Percentiles rank a stretch among this genome's conserved stretches.
Evolutionary conservation across 169 alveolate species (phyloP).

Genomic region (Eimeria tenella): DNA sequence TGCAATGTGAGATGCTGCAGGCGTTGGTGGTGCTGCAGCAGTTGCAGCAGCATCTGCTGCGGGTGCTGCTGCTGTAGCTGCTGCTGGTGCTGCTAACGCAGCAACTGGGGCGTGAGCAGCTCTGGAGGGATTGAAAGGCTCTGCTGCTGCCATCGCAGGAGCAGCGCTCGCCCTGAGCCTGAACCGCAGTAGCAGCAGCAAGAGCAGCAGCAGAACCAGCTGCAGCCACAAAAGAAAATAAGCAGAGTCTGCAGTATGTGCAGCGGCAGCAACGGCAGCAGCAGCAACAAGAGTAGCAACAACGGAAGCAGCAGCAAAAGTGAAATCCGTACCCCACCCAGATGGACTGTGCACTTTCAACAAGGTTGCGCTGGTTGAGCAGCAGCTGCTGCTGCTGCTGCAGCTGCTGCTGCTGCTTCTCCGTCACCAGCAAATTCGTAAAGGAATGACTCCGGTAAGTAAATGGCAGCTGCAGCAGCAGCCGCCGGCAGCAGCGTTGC

Average conservation of each 20-base stretch:
- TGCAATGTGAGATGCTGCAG: not conserved
- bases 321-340: conserved; percentile 7
- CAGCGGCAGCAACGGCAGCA: conserved; percentile 3
- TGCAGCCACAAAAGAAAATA: not conserved
- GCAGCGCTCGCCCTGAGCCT: not conserved
- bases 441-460: not conserved
- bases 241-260: not conserved
- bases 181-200: not conserved
- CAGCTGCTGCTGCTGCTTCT: conserved; percentile 42
- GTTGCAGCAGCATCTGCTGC: not conserved
- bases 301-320: not conserved
- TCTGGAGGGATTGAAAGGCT: too few relatives aligned
- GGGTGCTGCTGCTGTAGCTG: not conserved
- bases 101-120: too few relatives aligned
- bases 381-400: conserved; percentile 22
- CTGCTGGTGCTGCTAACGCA: not conserved
- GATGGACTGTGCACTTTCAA: not conserved
- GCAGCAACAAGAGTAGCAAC: conserved; percentile 13
- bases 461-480: not conserved
- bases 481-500: conserved; percentile 27
- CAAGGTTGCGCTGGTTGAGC: not conserved
- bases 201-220: conserved; percentile 30
- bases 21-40: not conserved
- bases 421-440: not conserved
- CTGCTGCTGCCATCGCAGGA: not conserved